Conservation (phyloP, 306 rosid species). For the Acacia confusa region DNA sequence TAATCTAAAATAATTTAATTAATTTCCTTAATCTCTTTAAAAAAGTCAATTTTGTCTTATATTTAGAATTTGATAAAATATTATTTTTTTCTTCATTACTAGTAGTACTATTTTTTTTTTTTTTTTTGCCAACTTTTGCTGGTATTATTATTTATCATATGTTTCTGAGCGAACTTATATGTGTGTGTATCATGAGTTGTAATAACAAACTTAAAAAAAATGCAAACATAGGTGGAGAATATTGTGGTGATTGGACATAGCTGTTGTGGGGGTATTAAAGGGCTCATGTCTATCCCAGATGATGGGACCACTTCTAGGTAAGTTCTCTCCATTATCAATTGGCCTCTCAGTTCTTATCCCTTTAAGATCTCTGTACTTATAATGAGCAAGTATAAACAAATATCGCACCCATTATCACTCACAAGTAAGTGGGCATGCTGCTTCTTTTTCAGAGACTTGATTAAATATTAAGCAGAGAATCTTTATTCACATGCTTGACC, state of each 20-base stretch:
- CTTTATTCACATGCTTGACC: constrained; percentile 13
- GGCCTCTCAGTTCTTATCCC: not conserved
- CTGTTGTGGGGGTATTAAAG: constrained; percentile 96
- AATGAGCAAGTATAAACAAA: not conserved
- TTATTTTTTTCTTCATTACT: not conserved
- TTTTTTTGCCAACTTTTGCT: no score
- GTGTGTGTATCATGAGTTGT: not conserved
- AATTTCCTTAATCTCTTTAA: no score
- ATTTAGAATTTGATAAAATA: no score
- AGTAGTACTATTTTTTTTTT: no score
- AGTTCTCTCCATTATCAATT: constrained; percentile 7
- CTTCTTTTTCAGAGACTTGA: constrained; percentile 2
- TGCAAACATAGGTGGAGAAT: constrained; percentile 70
- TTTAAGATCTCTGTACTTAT: constrained; percentile 15
- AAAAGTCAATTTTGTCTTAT: no score
- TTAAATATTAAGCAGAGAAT: constrained; percentile 2
- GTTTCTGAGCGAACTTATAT: not conserved
- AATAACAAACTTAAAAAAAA: constrained; percentile 5
- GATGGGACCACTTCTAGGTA: constrained; percentile 82
- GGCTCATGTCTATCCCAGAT: constrained; percentile 92
- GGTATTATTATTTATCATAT: not conserved
- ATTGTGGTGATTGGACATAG: constrained; percentile 94
- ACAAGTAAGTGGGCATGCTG: constrained; percentile 22
- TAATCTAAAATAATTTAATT: no score
- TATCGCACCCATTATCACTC: constrained; percentile 26